A percentile compares a stretch with the other conserved stretches of the same genome.
Evolutionary conservation across 208 protist genomes (phyloP).

Genomic region (Wallacemonas sp.): DNA sequence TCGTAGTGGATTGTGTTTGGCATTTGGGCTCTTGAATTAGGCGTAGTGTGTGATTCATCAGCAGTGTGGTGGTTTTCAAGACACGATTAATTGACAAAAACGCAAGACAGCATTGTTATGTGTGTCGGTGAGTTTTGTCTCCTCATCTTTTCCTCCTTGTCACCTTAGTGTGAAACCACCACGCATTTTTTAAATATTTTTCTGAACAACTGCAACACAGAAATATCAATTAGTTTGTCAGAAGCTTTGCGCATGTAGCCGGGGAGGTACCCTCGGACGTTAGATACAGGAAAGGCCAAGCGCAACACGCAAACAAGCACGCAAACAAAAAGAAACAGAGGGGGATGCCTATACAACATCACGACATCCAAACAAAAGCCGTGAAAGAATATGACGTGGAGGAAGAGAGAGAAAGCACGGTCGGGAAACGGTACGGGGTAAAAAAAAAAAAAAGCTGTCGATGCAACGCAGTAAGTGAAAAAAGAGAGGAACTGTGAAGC

Average conservation of each 20-base stretch:
- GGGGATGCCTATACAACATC: no score
- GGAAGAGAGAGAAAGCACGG: slow-evolving; percentile 11
- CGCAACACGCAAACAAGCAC: slow-evolving; percentile 14
- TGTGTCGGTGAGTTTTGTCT: background rate
- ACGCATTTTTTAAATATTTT: background rate
- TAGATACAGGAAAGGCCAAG: background rate
- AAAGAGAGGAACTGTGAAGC: no score
- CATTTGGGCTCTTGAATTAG: background rate
- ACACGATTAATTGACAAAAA: background rate
- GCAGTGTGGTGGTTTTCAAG: background rate
- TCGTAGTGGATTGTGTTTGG: background rate
- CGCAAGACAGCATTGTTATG: background rate
- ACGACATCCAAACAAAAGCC: no score
- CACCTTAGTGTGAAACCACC: background rate
- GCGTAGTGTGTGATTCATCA: slow-evolving; percentile 15
- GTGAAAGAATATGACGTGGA: no score
- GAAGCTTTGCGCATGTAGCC: background rate
- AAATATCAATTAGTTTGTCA: background rate
- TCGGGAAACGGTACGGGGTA: slow-evolving; percentile 10
- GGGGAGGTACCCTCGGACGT: background rate
- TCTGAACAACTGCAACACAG: background rate
- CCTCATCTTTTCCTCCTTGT: background rate
- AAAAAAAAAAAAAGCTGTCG: slow-evolving; percentile 10
- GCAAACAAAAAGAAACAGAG: slow-evolving; percentile 18
- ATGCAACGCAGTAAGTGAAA: background rate